phyloP scores from a whole-genome alignment of 495 filamentous ascomycete species.

The Podospora anserina region DNA sequence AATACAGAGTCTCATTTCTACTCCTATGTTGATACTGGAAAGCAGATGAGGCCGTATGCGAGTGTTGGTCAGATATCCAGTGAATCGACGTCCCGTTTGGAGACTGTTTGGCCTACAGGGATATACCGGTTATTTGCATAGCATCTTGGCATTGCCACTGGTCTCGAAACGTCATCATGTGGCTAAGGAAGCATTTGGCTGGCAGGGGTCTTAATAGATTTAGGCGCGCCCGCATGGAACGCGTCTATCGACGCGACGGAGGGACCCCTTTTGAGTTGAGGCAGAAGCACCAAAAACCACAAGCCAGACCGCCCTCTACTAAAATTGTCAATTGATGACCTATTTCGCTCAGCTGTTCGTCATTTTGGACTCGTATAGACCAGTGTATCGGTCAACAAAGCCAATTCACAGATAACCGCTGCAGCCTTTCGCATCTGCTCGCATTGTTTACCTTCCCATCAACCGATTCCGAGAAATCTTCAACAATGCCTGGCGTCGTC shows the following conservation, averaged over 20 bases:
- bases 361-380: neutral
- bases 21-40: neutral
- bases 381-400: neutral
- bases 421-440: neutral
- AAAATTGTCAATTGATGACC: neutral
- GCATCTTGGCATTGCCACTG: neutral
- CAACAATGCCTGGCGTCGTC: conserved; percentile 19
- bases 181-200: neutral
- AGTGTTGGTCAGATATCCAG: no score
- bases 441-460: neutral
- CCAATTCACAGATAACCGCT: neutral
- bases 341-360: neutral
- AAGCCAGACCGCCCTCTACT: neutral
- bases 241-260: conserved; percentile 10
- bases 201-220: conserved; percentile 24
- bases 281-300: neutral
- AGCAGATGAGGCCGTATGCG: no score
- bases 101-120: neutral
- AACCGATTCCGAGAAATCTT: neutral
- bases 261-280: neutral
- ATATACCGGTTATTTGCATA: neutral
- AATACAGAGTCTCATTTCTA: no score
- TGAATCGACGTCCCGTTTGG: neutral
- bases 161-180: neutral
- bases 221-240: neutral